Base-by-base conservation (phyloP, 2,329 filamentous ascomycete species). In the Colletotrichum paranaense region DNA sequence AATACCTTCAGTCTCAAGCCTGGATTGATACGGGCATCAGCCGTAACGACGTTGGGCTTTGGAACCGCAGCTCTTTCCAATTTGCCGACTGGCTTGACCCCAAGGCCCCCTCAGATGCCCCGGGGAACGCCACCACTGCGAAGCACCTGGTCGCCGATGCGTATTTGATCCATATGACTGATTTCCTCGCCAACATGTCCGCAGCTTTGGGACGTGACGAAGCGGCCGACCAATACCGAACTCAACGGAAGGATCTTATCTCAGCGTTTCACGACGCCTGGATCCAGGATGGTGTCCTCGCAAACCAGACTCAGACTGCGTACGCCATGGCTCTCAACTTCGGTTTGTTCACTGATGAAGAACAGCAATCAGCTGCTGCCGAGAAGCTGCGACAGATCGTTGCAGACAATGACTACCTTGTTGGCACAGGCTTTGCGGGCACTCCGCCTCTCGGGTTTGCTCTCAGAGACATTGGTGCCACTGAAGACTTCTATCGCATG, bases 21-120 rank as follows among this genome's bases (percentile, higher is more conserved):
- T 88, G 85, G 83, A 69, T 87, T 0, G 81, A 81, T 73, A 79
- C 73, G 28, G 81, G 81, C 7, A 81, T 83, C 52, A 80, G 76
- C 3, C 78, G 79, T n/a, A 81, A 76, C 59, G 66, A 67, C 0
- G 80, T 78, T 7, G 81, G 83, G 2, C 78, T 88, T 0, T 88
- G 86, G 86, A 76, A 82, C 57, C 79, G 78, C 5, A 76, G 75
- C 30, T 69, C 72, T 11, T 80, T 79, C 57, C 85, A 88, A 70
- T 82, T 82, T 46, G 81, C 85, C 35, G 87, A 88, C 74, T 88
- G 86, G 86, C 81, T 88, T 1, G 86, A 87, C 67, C 87, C 87
- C 0, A 80, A 81, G 4, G 82, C 86, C 0, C 86, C 86, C 0
- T 79, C 82, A 0, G 79, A 84, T 0, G 76, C 82, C 9, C 81